Evolutionary conservation across 2,329 filamentous ascomycete genomes (phyloP).

Genomic region (Akanthomyces lecanii): DNA sequence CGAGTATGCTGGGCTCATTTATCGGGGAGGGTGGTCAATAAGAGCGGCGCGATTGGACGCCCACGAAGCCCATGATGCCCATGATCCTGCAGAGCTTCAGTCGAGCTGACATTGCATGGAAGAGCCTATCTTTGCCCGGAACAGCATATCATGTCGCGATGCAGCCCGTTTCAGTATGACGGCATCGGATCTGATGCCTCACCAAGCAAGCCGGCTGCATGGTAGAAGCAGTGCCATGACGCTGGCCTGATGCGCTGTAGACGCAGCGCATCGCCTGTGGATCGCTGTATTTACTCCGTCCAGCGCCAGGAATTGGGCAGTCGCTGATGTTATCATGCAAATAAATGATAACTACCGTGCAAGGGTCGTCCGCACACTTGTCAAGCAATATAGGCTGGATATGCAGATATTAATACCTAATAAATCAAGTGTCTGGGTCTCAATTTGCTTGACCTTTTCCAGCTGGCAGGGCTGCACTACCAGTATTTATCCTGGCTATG

Average conservation of each 20-base stretch:
- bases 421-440: no score
- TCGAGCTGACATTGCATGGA: background rate
- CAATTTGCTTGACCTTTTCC: no score
- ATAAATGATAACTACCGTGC: no score
- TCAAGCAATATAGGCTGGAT: no score
- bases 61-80: no score
- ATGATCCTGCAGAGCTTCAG: background rate
- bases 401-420: no score
- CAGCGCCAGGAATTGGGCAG: no score
- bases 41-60: slow-evolving; percentile 10
- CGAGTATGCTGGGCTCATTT: background rate
- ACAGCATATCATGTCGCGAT: background rate
- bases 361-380: no score
- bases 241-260: background rate
- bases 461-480: no score
- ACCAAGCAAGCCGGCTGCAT: background rate
- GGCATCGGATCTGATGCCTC: background rate
- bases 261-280: background rate
- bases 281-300: no score
- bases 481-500: no score
- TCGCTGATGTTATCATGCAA: no score
- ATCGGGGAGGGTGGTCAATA: slow-evolving; percentile 7
- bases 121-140: background rate
- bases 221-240: background rate
- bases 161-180: background rate